These are phyloP conservation scores for Cordyceps cicadae DNA, from an alignment of 2,329 filamentous ascomycete species.

Conservation along the genomic window DNA sequence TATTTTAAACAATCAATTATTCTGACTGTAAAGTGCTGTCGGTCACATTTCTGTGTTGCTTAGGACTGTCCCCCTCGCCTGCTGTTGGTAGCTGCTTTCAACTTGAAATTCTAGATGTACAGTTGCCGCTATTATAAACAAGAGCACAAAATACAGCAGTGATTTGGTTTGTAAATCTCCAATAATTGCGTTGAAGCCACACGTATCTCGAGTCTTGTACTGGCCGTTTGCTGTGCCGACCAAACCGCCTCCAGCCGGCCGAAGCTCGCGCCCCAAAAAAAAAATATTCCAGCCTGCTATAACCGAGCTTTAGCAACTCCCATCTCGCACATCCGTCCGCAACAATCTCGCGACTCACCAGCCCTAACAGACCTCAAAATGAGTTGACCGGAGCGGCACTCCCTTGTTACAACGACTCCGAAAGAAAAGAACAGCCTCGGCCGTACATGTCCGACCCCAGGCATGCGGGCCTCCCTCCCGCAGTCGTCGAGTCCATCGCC, in stretches of 20 bases:
- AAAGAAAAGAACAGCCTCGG: not conserved
- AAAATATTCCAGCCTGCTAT: conserved; percentile 1
- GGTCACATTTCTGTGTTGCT: too few species aligned
- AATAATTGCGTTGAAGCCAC: not conserved
- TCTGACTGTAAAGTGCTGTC: not conserved
- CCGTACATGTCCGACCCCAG: conserved; percentile 39
- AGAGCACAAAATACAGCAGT: too few species aligned
- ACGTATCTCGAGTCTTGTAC: not conserved
- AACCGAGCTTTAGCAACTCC: not conserved
- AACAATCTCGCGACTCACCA: not conserved
- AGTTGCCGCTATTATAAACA: too few species aligned
- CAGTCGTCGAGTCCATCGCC: conserved; percentile 76
- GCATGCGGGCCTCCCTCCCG: conserved; percentile 60
- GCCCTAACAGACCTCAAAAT: not conserved
- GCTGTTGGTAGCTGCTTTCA: too few species aligned
- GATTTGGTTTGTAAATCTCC: too few species aligned
- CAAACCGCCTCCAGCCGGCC: conserved; percentile 6
- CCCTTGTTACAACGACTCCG: not conserved
- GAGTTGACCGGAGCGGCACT: not conserved
- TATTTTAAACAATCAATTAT: not conserved
- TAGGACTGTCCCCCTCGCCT: too few species aligned
- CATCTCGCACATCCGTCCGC: not conserved
- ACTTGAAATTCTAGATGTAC: too few species aligned
- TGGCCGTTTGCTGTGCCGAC: not conserved
- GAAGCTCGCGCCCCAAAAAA: conserved; percentile 10